Conservation (phyloP, 2,329 filamentous ascomycete genomes). For the Fusarium napiforme region DNA sequence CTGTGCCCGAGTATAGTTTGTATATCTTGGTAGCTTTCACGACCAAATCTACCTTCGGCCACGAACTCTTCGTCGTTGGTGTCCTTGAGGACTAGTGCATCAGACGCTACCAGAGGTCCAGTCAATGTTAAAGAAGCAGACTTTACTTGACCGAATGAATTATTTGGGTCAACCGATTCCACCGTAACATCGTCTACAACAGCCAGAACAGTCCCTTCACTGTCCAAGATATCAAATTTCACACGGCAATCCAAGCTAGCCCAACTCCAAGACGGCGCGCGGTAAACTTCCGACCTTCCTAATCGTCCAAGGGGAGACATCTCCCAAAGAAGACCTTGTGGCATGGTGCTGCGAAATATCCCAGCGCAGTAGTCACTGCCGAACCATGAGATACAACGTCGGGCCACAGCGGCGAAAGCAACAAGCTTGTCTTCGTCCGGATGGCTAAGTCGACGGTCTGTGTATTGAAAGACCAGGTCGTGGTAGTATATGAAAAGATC, state of each 20-base stretch:
- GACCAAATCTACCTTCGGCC: not conserved
- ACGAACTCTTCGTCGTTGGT: too few species aligned
- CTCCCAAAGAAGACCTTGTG: not conserved
- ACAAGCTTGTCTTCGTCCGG: constrained; percentile 1
- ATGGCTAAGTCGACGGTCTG: not conserved
- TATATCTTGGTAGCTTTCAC: not conserved
- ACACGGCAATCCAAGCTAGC: not conserved
- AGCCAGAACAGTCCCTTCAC: not conserved
- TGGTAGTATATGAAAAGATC: not conserved
- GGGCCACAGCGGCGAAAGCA: not conserved
- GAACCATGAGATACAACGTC: not conserved
- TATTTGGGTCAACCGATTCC: not conserved
- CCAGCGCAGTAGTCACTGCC: not conserved
- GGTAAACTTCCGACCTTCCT: not conserved
- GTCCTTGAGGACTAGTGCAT: not conserved
- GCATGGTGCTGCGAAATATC: not conserved
- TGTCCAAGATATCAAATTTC: not conserved
- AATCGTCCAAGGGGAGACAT: rapidly evolving
- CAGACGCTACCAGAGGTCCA: not conserved
- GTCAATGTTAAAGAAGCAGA: not conserved
- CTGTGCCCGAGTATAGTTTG: not conserved
- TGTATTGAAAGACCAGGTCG: not conserved
- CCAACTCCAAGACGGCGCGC: constrained; percentile 2
- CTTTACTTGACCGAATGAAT: not conserved
- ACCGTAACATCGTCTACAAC: not conserved